These are phyloP conservation scores for Ogataea corticis DNA, from an alignment of 805 yeast species.

Conservation along the genomic window DNA sequence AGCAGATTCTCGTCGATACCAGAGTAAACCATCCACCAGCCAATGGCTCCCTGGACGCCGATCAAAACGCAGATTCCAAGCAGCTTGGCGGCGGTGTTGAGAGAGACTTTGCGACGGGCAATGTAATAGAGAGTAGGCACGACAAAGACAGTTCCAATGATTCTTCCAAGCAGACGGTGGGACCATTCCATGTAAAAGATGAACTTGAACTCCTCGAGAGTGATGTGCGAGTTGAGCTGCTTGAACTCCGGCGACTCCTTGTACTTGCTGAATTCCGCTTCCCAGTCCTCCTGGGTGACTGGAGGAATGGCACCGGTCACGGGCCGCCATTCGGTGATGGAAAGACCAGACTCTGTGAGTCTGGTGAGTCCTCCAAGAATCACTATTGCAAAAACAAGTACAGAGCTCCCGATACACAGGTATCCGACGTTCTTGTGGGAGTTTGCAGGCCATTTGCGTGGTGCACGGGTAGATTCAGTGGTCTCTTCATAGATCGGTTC, in stretches of 20 bases:
- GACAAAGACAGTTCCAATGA: slow-evolving; percentile 80
- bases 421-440: slow-evolving; percentile 71
- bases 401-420: slow-evolving; percentile 86
- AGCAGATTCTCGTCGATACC: slow-evolving; percentile 84
- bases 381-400: slow-evolving; percentile 90
- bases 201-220: slow-evolving; percentile 89
- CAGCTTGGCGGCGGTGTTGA: slow-evolving; percentile 65
- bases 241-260: slow-evolving; percentile 87
- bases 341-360: slow-evolving; percentile 91
- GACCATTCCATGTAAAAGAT: slow-evolving; percentile 98
- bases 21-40: slow-evolving; percentile 99
- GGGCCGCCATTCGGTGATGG: slow-evolving; percentile 98
- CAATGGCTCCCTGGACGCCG: slow-evolving; percentile 93
- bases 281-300: slow-evolving; percentile 77
- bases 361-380: slow-evolving; percentile 96
- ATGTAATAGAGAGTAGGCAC: slow-evolving; percentile 86
- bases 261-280: slow-evolving; percentile 77
- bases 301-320: slow-evolving; percentile 96
- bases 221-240: slow-evolving; percentile 83
- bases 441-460: slow-evolving; percentile 39
- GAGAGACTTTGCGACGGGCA: slow-evolving; percentile 60
- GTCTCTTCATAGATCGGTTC: not conserved
- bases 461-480: slow-evolving; percentile 1
- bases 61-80: slow-evolving; percentile 72
- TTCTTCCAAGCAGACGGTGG: slow-evolving; percentile 89